Conservation (phyloP, 768 basidiomycete genomes). For the Filobasidium wieringae region DNA sequence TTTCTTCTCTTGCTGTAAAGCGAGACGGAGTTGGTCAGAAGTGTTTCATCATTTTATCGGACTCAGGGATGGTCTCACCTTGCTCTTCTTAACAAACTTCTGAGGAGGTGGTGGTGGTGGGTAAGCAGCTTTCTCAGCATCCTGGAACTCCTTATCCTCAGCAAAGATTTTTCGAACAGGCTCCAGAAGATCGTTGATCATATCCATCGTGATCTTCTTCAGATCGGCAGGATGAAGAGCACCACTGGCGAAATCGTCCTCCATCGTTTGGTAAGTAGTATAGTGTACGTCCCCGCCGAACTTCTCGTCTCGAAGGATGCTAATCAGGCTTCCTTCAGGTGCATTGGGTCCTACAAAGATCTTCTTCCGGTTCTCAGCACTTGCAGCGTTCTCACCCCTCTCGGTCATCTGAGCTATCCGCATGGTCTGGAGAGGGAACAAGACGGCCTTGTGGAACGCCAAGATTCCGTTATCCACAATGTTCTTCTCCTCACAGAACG, state of each 20-base stretch:
- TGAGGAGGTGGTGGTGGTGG: constrained; percentile 42
- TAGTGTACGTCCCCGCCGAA: constrained; percentile 65
- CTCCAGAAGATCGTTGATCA: constrained; percentile 60
- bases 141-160: constrained; percentile 67
- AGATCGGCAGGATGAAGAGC: constrained; percentile 80
- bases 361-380: constrained; percentile 44
- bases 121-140: constrained; percentile 66
- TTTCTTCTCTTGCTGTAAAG: not conserved
- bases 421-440: constrained; percentile 73
- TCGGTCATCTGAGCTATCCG: constrained; percentile 47
- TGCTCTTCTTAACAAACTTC: constrained; percentile 31
- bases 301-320: constrained; percentile 63
- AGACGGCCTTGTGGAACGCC: constrained; percentile 70
- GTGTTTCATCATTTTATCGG: not conserved
- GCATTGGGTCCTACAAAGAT: constrained; percentile 60
- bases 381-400: constrained; percentile 42
- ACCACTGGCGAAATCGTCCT: constrained; percentile 62
- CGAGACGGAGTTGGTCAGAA: not conserved
- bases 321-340: constrained; percentile 70
- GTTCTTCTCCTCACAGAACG: constrained; percentile 91
- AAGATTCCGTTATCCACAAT: constrained; percentile 76
- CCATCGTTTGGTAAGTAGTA: constrained; percentile 51
- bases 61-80: constrained; percentile 13
- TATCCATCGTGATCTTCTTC: constrained; percentile 63
- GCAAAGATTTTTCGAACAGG: constrained; percentile 72